phyloP scores from a whole-genome alignment of 768 basidiomycete genomes.

The Fistulinella prunicolor region DNA sequence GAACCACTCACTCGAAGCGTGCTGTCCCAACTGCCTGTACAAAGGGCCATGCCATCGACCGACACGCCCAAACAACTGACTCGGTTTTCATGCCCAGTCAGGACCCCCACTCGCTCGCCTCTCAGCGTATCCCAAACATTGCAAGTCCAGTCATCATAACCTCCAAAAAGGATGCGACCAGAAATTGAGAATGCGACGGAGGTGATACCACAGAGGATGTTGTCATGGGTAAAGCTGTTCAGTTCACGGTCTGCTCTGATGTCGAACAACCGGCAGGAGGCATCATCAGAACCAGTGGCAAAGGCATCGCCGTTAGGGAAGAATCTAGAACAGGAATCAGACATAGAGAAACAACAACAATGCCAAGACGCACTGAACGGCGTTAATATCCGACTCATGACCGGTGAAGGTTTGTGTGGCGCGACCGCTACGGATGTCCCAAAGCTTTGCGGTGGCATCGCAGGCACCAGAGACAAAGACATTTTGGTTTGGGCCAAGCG shows the following conservation, averaged over 20 bases:
- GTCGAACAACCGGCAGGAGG: slow-evolving; percentile 96
- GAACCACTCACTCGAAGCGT: slow-evolving; percentile 75
- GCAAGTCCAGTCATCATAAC: slow-evolving; percentile 99
- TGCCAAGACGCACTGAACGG: slow-evolving; percentile 76
- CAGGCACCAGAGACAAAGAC: slow-evolving; percentile 99
- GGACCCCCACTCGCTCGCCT: slow-evolving; percentile 95
- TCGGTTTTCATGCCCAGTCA: slow-evolving; percentile 97
- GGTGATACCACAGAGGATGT: slow-evolving; percentile 98
- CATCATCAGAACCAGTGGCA: slow-evolving; percentile 98
- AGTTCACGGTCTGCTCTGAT: slow-evolving; percentile 96
- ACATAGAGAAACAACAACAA: background rate
- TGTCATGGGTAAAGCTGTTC: slow-evolving; percentile 97
- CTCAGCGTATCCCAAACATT: slow-evolving; percentile 99
- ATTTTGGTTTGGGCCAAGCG: slow-evolving; percentile 90
- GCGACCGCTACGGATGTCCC: slow-evolving; percentile 97
- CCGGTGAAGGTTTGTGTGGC: slow-evolving; percentile 98
- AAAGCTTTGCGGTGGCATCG: slow-evolving; percentile 96
- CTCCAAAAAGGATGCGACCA: slow-evolving; percentile 95
- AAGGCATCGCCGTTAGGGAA: slow-evolving; percentile 99
- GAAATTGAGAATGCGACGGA: slow-evolving; percentile 99
- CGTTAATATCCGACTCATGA: slow-evolving; percentile 98
- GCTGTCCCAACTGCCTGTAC: slow-evolving; percentile 98
- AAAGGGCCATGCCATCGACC: slow-evolving; percentile 96
- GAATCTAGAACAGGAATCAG: slow-evolving; percentile 55
- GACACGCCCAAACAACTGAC: slow-evolving; percentile 96